phyloP scores from a whole-genome alignment of 805 yeast genomes.

The Candida insectalens region DNA sequence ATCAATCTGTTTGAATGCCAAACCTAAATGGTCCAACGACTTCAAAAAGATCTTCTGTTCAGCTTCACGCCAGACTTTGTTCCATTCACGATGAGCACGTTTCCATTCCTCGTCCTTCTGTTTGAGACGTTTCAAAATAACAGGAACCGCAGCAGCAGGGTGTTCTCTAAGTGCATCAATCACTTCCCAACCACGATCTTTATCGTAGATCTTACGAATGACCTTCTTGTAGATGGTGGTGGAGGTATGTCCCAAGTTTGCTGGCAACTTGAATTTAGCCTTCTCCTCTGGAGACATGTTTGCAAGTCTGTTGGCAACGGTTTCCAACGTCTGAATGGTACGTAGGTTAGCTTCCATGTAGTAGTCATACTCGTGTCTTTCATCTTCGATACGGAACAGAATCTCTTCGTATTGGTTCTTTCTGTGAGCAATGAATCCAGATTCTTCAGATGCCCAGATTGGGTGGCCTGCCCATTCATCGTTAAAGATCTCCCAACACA shows the following conservation, averaged over 20 bases:
- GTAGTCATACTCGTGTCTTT: conserved; percentile 93
- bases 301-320: conserved; percentile 88
- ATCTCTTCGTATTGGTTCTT: conserved; percentile 97
- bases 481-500: conserved; percentile 98
- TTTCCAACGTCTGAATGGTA: conserved; percentile 91
- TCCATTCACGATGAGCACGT: conserved; percentile 97
- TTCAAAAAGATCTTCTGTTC: conserved; percentile 92
- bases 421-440: conserved; percentile 97
- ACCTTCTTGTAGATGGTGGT: conserved; percentile 89
- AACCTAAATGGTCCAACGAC: conserved; percentile 88
- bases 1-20: conserved; percentile 95
- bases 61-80: conserved; percentile 96
- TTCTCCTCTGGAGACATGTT: conserved; percentile 90
- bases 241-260: conserved; percentile 89
- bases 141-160: conserved; percentile 92
- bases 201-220: conserved; percentile 84
- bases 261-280: conserved; percentile 75
- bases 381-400: conserved; percentile 90
- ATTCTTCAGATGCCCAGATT: conserved; percentile 99
- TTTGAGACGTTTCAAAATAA: conserved; percentile 83
- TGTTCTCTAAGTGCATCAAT: conserved; percentile 92
- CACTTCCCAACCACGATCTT: conserved; percentile 92
- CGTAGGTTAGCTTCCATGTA: conserved; percentile 91
- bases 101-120: conserved; percentile 99
- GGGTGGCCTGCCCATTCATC: conserved; percentile 99